Evolutionary conservation across 139 green algal genomes (phyloP).

Genomic region (Chlamydomonas urium): DNA sequence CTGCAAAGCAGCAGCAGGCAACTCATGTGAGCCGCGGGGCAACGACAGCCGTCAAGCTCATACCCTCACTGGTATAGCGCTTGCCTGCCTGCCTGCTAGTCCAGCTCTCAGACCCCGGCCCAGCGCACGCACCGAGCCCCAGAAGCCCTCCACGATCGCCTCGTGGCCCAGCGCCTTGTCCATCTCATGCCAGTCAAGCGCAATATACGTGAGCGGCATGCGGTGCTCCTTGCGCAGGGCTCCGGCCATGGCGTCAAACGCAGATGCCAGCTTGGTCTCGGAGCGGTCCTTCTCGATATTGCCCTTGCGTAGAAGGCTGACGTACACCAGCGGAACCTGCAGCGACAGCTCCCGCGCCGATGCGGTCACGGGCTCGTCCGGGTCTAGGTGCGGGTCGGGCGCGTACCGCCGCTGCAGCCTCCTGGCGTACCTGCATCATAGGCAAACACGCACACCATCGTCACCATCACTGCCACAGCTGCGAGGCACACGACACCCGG

Average conservation of each 20-base stretch:
- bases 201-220: slow-evolving; percentile 42
- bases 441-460: not conserved
- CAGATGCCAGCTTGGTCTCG: slow-evolving; percentile 52
- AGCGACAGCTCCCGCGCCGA: slow-evolving; percentile 12
- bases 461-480: too few species aligned
- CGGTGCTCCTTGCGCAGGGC: slow-evolving; percentile 47
- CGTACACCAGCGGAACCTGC: slow-evolving; percentile 72
- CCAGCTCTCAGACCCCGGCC: too few species aligned
- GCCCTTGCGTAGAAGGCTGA: slow-evolving; percentile 89
- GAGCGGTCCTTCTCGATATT: slow-evolving; percentile 51
- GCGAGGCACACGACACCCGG: too few species aligned
- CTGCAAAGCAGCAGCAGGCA: not conserved
- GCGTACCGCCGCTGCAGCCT: slow-evolving; percentile 68
- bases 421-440: slow-evolving; percentile 65
- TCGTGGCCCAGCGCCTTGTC: slow-evolving; percentile 81
- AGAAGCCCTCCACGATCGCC: slow-evolving; percentile 85
- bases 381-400: slow-evolving; percentile 40
- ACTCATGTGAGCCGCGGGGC: slow-evolving; percentile 21
- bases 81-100: too few species aligned
- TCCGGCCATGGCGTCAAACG: slow-evolving; percentile 47
- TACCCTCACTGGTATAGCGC: too few species aligned
- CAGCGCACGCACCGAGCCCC: slow-evolving; percentile 50
- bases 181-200: slow-evolving; percentile 93
- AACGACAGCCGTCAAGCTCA: too few species aligned
- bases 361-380: too few species aligned